Conservation (phyloP, 805 yeast species). For the Wickerhamiella alocasiicola region DNA sequence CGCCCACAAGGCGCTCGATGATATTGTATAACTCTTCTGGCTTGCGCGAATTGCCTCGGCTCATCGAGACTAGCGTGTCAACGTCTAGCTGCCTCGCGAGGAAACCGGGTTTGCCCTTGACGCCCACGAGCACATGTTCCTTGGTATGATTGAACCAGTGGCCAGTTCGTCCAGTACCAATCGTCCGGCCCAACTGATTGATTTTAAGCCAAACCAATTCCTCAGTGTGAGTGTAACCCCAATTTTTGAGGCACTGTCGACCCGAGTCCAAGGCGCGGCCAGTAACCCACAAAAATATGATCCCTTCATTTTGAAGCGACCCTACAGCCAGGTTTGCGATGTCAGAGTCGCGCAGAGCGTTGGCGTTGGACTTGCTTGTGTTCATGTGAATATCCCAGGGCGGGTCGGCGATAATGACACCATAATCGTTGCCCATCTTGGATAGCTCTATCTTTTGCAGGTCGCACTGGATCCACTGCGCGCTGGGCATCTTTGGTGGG, state of each 20-base stretch:
- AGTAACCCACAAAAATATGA: conserved; percentile 83
- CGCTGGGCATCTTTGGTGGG: not conserved
- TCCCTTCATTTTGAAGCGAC: conserved; percentile 69
- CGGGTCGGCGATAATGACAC: conserved; percentile 74
- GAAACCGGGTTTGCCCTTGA: conserved; percentile 74
- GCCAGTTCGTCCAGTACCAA: conserved; percentile 92
- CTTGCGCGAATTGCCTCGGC: conserved; percentile 80
- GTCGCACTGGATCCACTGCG: conserved; percentile 82
- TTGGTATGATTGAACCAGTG: conserved; percentile 95
- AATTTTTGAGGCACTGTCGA: conserved; percentile 53
- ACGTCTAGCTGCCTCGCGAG: conserved; percentile 51
- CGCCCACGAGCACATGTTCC: conserved; percentile 77
- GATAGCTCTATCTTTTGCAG: conserved; percentile 59
- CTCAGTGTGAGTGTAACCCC: conserved; percentile 75
- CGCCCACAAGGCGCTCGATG: conserved; percentile 73
- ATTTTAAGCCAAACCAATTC: conserved; percentile 87
- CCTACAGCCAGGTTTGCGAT: conserved; percentile 53
- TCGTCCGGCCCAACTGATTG: conserved; percentile 75
- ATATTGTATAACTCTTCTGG: conserved; percentile 86
- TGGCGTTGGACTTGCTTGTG: conserved; percentile 19
- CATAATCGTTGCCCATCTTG: conserved; percentile 67
- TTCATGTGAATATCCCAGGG: conserved; percentile 97
- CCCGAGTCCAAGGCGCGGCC: conserved; percentile 89
- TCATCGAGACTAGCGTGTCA: conserved; percentile 66
- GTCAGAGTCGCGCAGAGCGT: conserved; percentile 48